Evolutionary conservation across 352 stramenopile genomes (phyloP), one percentile per base, ranked within the genome.

Genomic region (Elongisporangium prolatum): DNA sequence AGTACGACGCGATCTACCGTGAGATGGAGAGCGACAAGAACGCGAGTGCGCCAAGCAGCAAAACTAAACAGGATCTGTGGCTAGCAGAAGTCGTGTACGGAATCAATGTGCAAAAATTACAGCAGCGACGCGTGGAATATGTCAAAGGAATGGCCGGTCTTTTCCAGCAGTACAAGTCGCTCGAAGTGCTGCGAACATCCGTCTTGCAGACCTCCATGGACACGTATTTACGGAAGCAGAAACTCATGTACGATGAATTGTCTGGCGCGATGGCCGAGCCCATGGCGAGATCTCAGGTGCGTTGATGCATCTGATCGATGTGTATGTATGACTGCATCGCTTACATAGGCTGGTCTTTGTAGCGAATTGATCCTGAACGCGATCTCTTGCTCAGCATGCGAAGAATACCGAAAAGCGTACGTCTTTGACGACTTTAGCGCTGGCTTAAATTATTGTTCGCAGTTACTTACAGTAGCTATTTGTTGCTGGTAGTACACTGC

Each of bases 401-500:
- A 50, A 77, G 80, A 72, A 91, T 94, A 80, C 84, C 84, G 8
- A 90, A 89, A 61, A 94, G 91, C 62, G 84, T 89, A 76, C 59
- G 75, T 75, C 6, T 8, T 13, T 17, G 38, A 9, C 18, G 14
- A 34, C 22, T 21, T 40, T 18, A 8, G 47, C 16, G 11, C 17
- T n/a, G 38, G 48, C 16, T 22, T 11, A 20, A 57, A 1, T 4
- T 57, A 1, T 4, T 57, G 16, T 50, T 9, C 22, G 17, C 59
- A 2, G 16, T 21, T 9, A 16, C n/a, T 51, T 34, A 59, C 54
- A 24, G 9, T 55, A 13, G n/a, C 1, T 40, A 40, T 54, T 50
- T 52, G 44, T 60, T 17, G 4, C 25, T 16, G 59, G 48, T 24
- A 93, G 82, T 80, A 86, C 54, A 94, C 84, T 11, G 84, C 84